A percentile compares a stretch with the other conserved stretches of the same genome.
Evolutionary conservation across 805 yeast species (phyloP).

Genomic region (Myxozyma geophila): DNA sequence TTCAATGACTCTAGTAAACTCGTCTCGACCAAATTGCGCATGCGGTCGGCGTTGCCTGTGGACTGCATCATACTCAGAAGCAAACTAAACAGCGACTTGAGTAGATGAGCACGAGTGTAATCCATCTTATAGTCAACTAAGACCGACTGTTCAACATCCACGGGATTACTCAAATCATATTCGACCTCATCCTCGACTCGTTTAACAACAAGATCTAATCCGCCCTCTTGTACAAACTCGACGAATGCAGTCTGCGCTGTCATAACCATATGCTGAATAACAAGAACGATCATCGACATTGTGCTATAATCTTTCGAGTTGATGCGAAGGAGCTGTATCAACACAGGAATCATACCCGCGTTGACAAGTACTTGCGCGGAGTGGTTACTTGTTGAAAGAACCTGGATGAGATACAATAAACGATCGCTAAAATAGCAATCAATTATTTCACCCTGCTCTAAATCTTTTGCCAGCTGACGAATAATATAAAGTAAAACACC

Average conservation of each 20-base stretch:
- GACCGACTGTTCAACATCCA: constrained; percentile 24
- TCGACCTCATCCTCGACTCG: constrained; percentile 67
- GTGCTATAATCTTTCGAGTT: constrained; percentile 56
- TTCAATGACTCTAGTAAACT: constrained; percentile 68
- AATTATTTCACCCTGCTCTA: constrained; percentile 49
- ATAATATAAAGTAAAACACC: constrained; percentile 77
- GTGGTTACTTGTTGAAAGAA: constrained; percentile 57
- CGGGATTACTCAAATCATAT: constrained; percentile 17
- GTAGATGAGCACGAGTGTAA: constrained; percentile 46
- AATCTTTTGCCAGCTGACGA: constrained; percentile 60
- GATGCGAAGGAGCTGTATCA: constrained; percentile 63
- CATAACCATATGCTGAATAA: constrained; percentile 52
- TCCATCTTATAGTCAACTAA: constrained; percentile 41
- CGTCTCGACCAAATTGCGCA: constrained; percentile 85
- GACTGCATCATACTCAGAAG: constrained; percentile 65
- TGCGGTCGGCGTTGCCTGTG: constrained; percentile 76
- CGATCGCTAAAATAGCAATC: constrained; percentile 56
- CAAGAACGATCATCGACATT: constrained; percentile 64
- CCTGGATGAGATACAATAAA: constrained; percentile 65
- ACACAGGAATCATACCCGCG: constrained; percentile 74
- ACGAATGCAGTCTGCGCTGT: constrained; percentile 53
- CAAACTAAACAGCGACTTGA: constrained; percentile 66
- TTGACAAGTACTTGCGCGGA: constrained; percentile 56
- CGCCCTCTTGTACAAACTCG: constrained; percentile 68
- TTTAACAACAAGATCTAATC: constrained; percentile 65